phyloP scores from a whole-genome alignment of 176 grass and related monocot genomes.

The Bolboschoenus planiculmis region DNA sequence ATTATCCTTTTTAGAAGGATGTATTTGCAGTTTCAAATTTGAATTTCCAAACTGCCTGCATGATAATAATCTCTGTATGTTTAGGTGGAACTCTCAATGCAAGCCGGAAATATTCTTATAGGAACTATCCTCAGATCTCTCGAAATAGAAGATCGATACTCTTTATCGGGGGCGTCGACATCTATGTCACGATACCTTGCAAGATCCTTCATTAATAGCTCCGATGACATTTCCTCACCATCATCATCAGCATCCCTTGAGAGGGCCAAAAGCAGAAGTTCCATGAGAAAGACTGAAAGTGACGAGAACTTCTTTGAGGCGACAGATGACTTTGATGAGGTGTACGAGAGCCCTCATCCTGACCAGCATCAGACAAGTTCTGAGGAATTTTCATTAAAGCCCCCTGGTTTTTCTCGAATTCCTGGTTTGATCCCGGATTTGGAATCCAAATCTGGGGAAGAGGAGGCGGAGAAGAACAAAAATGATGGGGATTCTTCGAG shows the following conservation, averaged over 20 bases:
- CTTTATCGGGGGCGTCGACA: slow-evolving; percentile 34
- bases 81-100: slow-evolving; percentile 87
- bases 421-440: slow-evolving; percentile 71
- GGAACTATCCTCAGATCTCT: slow-evolving; percentile 87
- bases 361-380: slow-evolving; percentile 39
- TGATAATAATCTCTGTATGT: slow-evolving; percentile 19
- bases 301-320: slow-evolving; percentile 90
- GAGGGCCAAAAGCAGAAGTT: slow-evolving; percentile 22
- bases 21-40: not conserved
- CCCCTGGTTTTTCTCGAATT: slow-evolving; percentile 67
- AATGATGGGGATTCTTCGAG: slow-evolving; percentile 29
- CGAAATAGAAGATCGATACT: slow-evolving; percentile 90
- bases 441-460: slow-evolving; percentile 42
- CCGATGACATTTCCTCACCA: slow-evolving; percentile 20
- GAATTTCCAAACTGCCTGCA: not conserved
- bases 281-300: slow-evolving; percentile 65
- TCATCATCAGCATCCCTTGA: not conserved
- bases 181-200: slow-evolving; percentile 58
- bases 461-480: slow-evolving; percentile 32
- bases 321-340: slow-evolving; percentile 79
- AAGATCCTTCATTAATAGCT: slow-evolving; percentile 79
- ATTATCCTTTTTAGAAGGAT: not conserved
- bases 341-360: slow-evolving; percentile 46
- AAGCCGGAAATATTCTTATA: slow-evolving; percentile 66
- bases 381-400: slow-evolving; percentile 44